Base-by-base conservation (phyloP, 2,329 filamentous ascomycete genomes). In the Myriangium duriaei region DNA sequence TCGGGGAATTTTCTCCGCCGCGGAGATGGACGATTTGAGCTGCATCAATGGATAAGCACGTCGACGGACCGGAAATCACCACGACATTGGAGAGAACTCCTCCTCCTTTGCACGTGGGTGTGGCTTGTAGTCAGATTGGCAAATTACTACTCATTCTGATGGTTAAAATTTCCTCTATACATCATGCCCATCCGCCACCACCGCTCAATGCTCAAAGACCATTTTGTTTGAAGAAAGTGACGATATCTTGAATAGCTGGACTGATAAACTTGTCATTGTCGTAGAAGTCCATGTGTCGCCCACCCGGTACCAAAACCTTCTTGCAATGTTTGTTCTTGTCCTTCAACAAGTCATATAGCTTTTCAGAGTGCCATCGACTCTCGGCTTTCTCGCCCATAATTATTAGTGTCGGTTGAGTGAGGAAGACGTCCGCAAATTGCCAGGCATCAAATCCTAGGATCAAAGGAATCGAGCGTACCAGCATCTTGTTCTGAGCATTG, bases 371-470 rank as follows among this genome's bases (percentile, higher is more conserved):
- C 33, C 33, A 35, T 14, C 33, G 6, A 15, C 33, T 35, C 19
- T 28, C 33, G 13, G 33, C 33, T 14, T 35, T 35, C 12, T 35
- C 33, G 13, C 17, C 33, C 10, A 35, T 24, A 9, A 35, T 35
- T 5, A 35, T 35, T 13, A 35, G 17, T 4, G 13, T 24, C 6
- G 33, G 33, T 15, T 35, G 33, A 4, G 16, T 28, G n/a, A 35
- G 18, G 13, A 26, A 35, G 4, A 28, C 11, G 10, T 35, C 33
- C 13, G 33, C 33, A 35, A 57, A 57, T 16, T 13, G 14, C 24
- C 24, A 37, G 15, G 34, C 34, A 12, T 37, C 24, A 31, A 31
- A 31, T 11, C 11, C 17, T 5, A 37, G 28, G 3, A 30, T 13
- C 14, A 37, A 31, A 4, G 24, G 35, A 4, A 37, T 15, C n/a